Percentiles rank a stretch among this genome's conserved stretches.
These are phyloP conservation scores for Calonectria hawksworthii DNA, from an alignment of 2,329 filamentous ascomycete genomes.

Conservation along the genomic window DNA sequence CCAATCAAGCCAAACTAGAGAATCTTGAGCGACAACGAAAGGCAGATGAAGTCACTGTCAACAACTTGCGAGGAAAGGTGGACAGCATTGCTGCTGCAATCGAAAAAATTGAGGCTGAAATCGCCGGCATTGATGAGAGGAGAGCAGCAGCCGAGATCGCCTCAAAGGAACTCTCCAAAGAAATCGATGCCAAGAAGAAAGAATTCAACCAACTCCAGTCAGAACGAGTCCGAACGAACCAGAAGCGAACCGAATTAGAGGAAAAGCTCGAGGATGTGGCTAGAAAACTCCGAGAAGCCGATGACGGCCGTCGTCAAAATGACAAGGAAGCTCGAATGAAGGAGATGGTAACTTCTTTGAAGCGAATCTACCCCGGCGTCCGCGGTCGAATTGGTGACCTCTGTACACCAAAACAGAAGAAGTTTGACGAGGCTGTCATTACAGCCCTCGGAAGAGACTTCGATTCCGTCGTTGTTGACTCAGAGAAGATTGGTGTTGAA, in stretches of 20 bases:
- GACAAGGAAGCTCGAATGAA: conserved; percentile 84
- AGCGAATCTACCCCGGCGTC: conserved; percentile 92
- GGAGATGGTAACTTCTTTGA: conserved; percentile 87
- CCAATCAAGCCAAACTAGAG: conserved; percentile 86
- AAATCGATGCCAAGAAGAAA: conserved; percentile 92
- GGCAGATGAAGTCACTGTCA: conserved; percentile 91
- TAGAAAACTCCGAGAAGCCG: conserved; percentile 85
- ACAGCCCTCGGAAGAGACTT: conserved; percentile 94
- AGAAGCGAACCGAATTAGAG: conserved; percentile 89
- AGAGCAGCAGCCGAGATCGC: conserved; percentile 72
- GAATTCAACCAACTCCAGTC: conserved; percentile 89
- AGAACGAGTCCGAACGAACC: conserved; percentile 83
- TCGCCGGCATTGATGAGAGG: conserved; percentile 77
- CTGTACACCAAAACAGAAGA: conserved; percentile 97
- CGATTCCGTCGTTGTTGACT: conserved; percentile 94
- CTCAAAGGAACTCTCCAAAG: conserved; percentile 77
- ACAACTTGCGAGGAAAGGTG: conserved; percentile 89
- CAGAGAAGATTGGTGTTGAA: conserved; percentile 92
- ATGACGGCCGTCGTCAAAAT: conserved; percentile 87
- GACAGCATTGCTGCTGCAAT: conserved; percentile 82
- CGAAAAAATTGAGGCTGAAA: conserved; percentile 80
- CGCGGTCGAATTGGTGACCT: conserved; percentile 91
- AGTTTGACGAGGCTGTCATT: conserved; percentile 92
- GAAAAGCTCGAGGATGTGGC: conserved; percentile 89
- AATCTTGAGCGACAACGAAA: conserved; percentile 90